Evolutionary conservation across 2,329 filamentous ascomycete genomes (phyloP).

Genomic region (Fusarium coicis): DNA sequence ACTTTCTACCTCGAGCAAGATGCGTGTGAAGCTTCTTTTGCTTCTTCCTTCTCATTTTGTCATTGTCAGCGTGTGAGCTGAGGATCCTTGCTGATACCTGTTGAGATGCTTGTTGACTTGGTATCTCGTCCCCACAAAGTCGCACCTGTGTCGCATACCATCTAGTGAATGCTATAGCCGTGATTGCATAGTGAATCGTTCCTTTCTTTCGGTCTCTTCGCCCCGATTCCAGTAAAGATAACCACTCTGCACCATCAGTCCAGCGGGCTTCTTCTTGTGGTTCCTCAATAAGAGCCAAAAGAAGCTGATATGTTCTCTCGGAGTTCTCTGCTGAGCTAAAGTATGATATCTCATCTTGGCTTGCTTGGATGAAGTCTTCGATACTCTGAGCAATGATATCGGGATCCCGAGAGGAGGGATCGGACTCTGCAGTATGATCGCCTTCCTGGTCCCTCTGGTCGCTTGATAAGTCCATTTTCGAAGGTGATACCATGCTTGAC

Average conservation of each 20-base stretch:
- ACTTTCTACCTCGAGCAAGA: neutral
- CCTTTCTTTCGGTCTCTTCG: neutral
- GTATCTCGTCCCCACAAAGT: neutral
- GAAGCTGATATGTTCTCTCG: neutral
- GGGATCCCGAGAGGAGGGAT: neutral
- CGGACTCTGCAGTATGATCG: neutral
- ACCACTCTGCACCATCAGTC: neutral
- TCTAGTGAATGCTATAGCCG: neutral
- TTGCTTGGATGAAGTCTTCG: neutral
- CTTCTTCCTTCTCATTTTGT: neutral
- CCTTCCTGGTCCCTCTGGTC: neutral
- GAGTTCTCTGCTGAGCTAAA: neutral
- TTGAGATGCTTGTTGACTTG: neutral
- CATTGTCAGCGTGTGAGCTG: neutral
- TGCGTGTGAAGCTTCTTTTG: neutral
- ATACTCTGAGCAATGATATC: neutral
- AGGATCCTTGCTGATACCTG: neutral
- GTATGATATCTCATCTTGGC: neutral
- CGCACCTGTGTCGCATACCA: neutral
- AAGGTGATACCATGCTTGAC: neutral
- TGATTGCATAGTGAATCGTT: neutral
- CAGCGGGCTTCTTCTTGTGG: neutral
- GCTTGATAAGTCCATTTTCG: neutral
- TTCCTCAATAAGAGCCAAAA: neutral
- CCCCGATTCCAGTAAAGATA: neutral